Conservation (phyloP, 2,329 filamentous ascomycete genomes). For the Nemania sp. region DNA sequence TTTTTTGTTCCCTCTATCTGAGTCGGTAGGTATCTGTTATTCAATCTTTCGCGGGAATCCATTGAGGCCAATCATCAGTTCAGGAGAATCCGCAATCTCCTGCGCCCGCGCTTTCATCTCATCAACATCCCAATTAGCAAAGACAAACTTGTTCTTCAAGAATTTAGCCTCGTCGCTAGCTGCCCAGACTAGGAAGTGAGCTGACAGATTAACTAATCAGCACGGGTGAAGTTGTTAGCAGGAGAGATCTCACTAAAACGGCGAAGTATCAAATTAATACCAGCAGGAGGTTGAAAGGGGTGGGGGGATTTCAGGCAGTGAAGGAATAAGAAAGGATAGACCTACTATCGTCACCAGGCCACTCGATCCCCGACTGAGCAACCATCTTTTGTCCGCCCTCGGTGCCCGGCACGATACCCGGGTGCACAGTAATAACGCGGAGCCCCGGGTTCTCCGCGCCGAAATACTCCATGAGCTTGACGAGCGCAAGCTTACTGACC, state of each 20-base stretch:
- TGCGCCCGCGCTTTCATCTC: conserved; percentile 42
- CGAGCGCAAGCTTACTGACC: conserved; percentile 43
- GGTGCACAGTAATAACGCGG: conserved; percentile 41
- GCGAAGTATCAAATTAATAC: neutral
- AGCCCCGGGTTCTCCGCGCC: conserved; percentile 42
- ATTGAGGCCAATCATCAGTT: conserved; percentile 40
- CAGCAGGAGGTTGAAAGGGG: neutral
- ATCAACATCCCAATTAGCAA: conserved; percentile 41
- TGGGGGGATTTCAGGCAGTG: neutral
- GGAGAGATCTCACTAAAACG: neutral
- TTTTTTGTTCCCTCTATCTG: neutral
- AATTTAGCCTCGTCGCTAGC: conserved; percentile 43
- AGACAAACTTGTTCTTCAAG: conserved; percentile 43
- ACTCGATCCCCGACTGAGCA: conserved; percentile 39
- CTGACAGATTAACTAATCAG: conserved; percentile 36
- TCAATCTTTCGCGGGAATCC: conserved; percentile 40
- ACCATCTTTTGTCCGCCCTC: conserved; percentile 40
- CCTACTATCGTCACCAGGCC: conserved; percentile 44
- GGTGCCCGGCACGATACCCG: conserved; percentile 39
- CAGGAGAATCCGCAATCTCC: conserved; percentile 39
- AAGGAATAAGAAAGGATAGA: no score
- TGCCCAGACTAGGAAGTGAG: conserved; percentile 43
- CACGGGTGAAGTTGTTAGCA: neutral
- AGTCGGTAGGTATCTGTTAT: conserved; percentile 3
- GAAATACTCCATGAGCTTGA: conserved; percentile 44